Base-by-base conservation (phyloP, 371 early-diverging fungal genomes). In the Zancudomyces culisetae region DNA sequence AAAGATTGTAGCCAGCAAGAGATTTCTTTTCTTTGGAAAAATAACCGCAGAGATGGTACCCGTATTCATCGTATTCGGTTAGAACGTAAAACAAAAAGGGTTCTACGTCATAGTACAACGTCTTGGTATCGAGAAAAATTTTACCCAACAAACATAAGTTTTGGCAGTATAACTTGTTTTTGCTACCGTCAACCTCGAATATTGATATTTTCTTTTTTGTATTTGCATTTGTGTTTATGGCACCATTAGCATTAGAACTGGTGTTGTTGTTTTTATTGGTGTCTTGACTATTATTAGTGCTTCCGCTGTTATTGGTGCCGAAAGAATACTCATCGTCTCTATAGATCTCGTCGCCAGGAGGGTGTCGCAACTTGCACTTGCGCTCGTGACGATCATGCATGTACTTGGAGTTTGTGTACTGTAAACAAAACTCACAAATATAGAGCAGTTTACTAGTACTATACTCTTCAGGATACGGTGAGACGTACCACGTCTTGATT, bases 301-400 rank as follows among this genome's bases (percentile, higher is more conserved):
- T n/a, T n/a, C n/a, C n/a, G n/a, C n/a, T n/a, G n/a, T n/a, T n/a
- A n/a, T n/a, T n/a, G n/a, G n/a, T n/a, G n/a, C n/a, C n/a, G n/a
- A n/a, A n/a, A n/a, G n/a, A n/a, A n/a, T n/a, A n/a, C n/a, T n/a
- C n/a, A n/a, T n/a, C n/a, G 15, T 35, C 35, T 42, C 98, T 74
- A 68, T 98, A 99, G 26, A 99, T 98, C 64, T 98, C 97, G 59
- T 88, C 88, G 12, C 99, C 99, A 15, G 99, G 99, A 26, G 99
- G 99, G 60, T 91, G 84, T 40, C 72, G 66, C 50, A 83, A 60
- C 1, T 69, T 60, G 61, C 99, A 99, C 55, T 90, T 89, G 39
- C 15, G 6, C 35, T 35, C 35, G 35, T 35, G 92, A 42, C 89
- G 70, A 24, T 63, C 64, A 8, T 78, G 73, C 22, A 76, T 71